Conservation (phyloP, 2,329 filamentous ascomycete species). For the Aspergillus pseudoviridinutans region DNA sequence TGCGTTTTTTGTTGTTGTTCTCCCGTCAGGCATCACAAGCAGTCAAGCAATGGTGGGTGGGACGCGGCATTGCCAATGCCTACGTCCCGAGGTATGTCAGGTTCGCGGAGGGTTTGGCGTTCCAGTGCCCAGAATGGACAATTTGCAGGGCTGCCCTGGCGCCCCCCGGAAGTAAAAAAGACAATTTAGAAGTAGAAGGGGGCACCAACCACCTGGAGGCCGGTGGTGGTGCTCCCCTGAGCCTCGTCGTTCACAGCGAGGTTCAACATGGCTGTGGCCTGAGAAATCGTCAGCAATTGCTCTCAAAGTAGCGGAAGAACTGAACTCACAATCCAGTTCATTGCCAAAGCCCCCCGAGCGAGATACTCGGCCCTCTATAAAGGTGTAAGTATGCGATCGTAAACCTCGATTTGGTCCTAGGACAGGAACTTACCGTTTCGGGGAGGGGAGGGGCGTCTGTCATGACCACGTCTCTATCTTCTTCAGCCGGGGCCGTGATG, state of each 20-base stretch:
- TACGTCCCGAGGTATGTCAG: not conserved
- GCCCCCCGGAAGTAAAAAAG: not conserved
- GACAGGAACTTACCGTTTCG: not conserved
- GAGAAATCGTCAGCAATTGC: not conserved
- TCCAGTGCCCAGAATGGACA: not conserved
- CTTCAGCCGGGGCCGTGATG: not conserved
- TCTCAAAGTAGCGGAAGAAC: not conserved
- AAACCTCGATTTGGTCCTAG: not conserved
- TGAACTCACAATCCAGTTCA: not conserved
- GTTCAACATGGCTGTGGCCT: not conserved
- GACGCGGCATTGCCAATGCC: not conserved
- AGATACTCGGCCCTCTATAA: not conserved
- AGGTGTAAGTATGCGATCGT: not conserved
- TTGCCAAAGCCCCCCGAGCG: not conserved
- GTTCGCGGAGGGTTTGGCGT: not conserved
- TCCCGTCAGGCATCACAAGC: not conserved
- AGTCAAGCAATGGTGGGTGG: not conserved
- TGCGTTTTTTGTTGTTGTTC: not conserved
- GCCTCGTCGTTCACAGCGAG: not conserved
- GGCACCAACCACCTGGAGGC: not conserved
- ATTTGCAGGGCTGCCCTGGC: not conserved
- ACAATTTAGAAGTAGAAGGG: not conserved
- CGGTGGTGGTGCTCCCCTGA: not conserved
- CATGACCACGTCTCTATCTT: not conserved
- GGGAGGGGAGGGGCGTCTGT: not conserved